Base-by-base conservation (phyloP, 1,284 basidiomycete species). In the Volvariella surrecta region DNA sequence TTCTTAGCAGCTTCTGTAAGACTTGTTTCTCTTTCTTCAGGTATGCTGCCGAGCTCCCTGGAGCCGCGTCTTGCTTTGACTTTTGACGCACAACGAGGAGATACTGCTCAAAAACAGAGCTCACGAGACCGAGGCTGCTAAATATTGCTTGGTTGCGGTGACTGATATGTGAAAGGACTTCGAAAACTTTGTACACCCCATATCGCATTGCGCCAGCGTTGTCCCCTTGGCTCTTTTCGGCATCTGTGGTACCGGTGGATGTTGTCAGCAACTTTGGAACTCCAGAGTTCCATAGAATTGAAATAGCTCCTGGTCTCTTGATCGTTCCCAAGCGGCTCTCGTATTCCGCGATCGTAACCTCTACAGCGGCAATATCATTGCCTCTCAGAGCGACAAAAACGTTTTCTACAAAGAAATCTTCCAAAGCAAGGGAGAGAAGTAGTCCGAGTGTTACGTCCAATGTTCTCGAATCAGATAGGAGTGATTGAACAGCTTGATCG, bases 131-230 rank as follows among this genome's bases (percentile, higher is more conserved):
- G 21, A 79, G 56, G 48, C 67, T 74, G 54, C 74, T 76, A 40
- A 89, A 61, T 4, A 83, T 61, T 8, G 75, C 79, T 21, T 78
- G 76, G 52, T 88, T 88, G 24, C 79, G 66, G 56, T 88, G 84
- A 44, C 67, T 76, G 17, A 68, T 63, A 8, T 66, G 62, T 1
- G 75, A 69, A 1, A 89, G 62, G 3, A 73, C 63, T 48, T 88
- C 85, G 44, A 86, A 59, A 3, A 82, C 57, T 52, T 74, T 82
- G 55, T 74, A 73, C 9, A 77, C 55, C 19, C 68, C 66, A 48
- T 77, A 75, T 10, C 76, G 71, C 50, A 71, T 53, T 28, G 24
- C 24, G 24, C 11, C 48, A 16, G 49, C 24, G 24, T 28, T 28
- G 24, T 28, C 24, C 11, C 24, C 24, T 11, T 28, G 6, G 11